Conservation (phyloP, 495 filamentous ascomycete species). For the Lophiotrema nucula region DNA sequence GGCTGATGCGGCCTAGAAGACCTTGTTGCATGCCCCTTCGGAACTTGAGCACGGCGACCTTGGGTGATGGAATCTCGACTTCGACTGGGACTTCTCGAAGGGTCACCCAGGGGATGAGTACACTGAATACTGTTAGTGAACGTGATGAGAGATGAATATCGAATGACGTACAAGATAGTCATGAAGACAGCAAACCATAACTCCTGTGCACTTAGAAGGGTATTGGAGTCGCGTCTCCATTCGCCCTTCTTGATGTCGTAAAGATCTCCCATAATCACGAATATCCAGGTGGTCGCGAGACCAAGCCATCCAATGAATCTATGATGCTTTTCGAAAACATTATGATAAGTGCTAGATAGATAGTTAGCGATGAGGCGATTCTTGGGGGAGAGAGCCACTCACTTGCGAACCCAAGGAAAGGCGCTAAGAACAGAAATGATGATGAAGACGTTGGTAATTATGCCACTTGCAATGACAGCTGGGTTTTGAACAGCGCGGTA, state of each 20-base stretch:
- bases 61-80: constrained; percentile 48
- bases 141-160: background rate
- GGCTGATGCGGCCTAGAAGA: constrained; percentile 47
- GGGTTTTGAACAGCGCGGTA: constrained; percentile 36
- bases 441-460: constrained; percentile 46
- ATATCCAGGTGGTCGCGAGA: constrained; percentile 46
- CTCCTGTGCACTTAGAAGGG: constrained; percentile 45
- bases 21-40: constrained; percentile 50
- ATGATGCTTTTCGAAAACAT: constrained; percentile 47
- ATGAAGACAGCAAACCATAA: constrained; percentile 50
- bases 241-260: constrained; percentile 43
- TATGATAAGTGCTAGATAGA: constrained; percentile 40
- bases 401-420: constrained; percentile 50
- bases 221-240: constrained; percentile 43
- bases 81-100: constrained; percentile 47
- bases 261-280: constrained; percentile 44
- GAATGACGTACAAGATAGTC: constrained; percentile 47
- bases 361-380: background rate
- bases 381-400: constrained; percentile 19
- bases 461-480: constrained; percentile 44
- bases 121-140: constrained; percentile 38
- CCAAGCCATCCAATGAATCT: constrained; percentile 49
- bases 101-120: constrained; percentile 48
- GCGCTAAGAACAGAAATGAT: constrained; percentile 47
- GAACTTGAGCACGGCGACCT: constrained; percentile 46